Percentiles rank a stretch among this genome's conserved stretches.
phyloP scores from a whole-genome alignment of 768 basidiomycete genomes.

The Phanerodontia chrysosporium region DNA sequence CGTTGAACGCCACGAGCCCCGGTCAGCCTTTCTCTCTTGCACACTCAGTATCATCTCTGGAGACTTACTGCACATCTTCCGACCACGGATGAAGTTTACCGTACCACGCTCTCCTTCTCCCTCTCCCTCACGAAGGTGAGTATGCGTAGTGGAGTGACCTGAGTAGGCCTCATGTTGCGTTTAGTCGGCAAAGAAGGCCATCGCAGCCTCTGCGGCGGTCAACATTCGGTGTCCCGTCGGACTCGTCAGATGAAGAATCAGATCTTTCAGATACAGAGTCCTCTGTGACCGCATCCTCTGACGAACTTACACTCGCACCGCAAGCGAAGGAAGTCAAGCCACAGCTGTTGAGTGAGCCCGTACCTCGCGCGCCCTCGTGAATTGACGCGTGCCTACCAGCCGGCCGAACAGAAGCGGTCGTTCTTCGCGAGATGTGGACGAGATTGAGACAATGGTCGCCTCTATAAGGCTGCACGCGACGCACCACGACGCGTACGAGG shows the following conservation, averaged over 20 bases:
- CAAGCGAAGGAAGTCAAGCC: slow-evolving; percentile 36
- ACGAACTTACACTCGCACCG: slow-evolving; percentile 39
- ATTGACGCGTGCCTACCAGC: slow-evolving; percentile 20
- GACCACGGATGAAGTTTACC: slow-evolving; percentile 46
- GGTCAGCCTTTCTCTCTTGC: neutral
- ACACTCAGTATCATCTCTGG: neutral
- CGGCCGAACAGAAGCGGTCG: slow-evolving; percentile 19
- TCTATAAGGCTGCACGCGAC: slow-evolving; percentile 40
- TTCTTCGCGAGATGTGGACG: slow-evolving; percentile 27
- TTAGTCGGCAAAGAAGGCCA: slow-evolving; percentile 7
- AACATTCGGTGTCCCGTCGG: slow-evolving; percentile 52
- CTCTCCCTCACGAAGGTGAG: slow-evolving; percentile 41
- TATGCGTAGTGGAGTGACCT: neutral
- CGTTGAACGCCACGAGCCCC: neutral
- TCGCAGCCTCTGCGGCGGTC: slow-evolving; percentile 29
- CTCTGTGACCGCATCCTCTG: slow-evolving; percentile 28
- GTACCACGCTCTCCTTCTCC: slow-evolving; percentile 49
- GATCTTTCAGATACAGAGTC: slow-evolving; percentile 37
- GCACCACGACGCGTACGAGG: slow-evolving; percentile 45
- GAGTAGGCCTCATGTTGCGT: slow-evolving; percentile 6
- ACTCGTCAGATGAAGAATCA: slow-evolving; percentile 42
- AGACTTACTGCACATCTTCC: neutral
- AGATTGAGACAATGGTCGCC: slow-evolving; percentile 42
- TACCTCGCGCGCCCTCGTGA: neutral
- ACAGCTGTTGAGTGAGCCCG: slow-evolving; percentile 25